Conservation (phyloP, 345 rosid species). For the Sapria himalayana region DNA sequence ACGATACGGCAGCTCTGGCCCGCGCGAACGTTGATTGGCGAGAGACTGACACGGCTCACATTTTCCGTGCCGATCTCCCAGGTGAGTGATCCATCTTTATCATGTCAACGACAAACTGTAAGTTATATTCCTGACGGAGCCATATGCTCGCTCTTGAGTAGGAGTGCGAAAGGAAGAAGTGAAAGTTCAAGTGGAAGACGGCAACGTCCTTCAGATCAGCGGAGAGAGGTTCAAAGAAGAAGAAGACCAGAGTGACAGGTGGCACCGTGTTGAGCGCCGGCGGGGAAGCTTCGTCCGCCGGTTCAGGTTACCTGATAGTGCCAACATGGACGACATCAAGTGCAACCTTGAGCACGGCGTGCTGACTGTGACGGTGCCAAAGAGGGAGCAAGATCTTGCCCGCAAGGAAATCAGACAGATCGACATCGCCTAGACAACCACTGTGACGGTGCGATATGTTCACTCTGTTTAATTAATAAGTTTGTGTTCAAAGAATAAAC, state of each 20-base stretch:
- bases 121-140: too few relatives aligned
- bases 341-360: slow-evolving; percentile 7
- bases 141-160: too few relatives aligned
- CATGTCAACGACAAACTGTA: too few relatives aligned
- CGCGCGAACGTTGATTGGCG: slow-evolving; percentile 9
- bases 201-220: slow-evolving; percentile 7
- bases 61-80: slow-evolving; percentile 9
- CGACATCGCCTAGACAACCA: slow-evolving; percentile 4
- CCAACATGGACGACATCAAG: slow-evolving; percentile 6
- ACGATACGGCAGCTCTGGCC: neutral
- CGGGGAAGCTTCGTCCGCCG: slow-evolving; percentile 6
- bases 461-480: too few relatives aligned
- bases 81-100: too few relatives aligned
- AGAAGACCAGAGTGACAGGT: slow-evolving; percentile 7
- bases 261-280: slow-evolving; percentile 8
- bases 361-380: slow-evolving; percentile 5
- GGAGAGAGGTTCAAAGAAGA: slow-evolving; percentile 5
- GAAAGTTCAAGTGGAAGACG: slow-evolving; percentile 7
- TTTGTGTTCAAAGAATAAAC: too few relatives aligned
- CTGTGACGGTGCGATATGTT: too few relatives aligned
- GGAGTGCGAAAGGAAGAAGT: slow-evolving; percentile 8
- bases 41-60: slow-evolving; percentile 7
- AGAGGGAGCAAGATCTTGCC: neutral
- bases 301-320: slow-evolving; percentile 9
- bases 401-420: slow-evolving; percentile 4